These are phyloP conservation scores for Xylaria longipes DNA, from an alignment of 495 filamentous ascomycete species.

Conservation along the genomic window DNA sequence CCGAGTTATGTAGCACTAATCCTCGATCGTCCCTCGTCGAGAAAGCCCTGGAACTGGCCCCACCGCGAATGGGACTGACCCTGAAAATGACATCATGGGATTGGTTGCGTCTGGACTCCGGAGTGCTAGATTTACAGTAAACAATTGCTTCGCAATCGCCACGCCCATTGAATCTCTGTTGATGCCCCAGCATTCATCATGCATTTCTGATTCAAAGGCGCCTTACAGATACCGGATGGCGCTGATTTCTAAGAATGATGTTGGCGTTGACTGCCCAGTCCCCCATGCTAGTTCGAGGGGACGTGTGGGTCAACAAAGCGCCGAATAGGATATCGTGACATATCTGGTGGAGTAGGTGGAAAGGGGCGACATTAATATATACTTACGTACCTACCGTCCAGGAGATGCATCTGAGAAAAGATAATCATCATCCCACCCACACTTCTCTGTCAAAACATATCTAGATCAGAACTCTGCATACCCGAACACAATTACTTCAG, in stretches of 20 bases:
- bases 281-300: neutral
- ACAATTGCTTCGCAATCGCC: neutral
- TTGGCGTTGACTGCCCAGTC: neutral
- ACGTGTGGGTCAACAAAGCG: neutral
- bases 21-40: neutral
- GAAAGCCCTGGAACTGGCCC: slow-evolving; percentile 8
- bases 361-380: neutral
- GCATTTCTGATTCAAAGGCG: neutral
- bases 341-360: slow-evolving; percentile 1
- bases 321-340: slow-evolving; percentile 3
- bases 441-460: neutral
- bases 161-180: neutral
- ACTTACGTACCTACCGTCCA: no score
- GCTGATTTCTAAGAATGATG: neutral
- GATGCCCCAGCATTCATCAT: no score
- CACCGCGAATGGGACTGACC: neutral
- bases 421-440: neutral
- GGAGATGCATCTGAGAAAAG: neutral
- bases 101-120: neutral
- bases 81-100: slow-evolving; percentile 3
- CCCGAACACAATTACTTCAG: neutral
- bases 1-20: neutral
- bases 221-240: neutral
- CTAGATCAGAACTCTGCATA: neutral
- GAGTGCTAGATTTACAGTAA: neutral